phyloP scores from a whole-genome alignment of 2,329 filamentous ascomycete species.

The Neopestalotiopsis clavispora region DNA sequence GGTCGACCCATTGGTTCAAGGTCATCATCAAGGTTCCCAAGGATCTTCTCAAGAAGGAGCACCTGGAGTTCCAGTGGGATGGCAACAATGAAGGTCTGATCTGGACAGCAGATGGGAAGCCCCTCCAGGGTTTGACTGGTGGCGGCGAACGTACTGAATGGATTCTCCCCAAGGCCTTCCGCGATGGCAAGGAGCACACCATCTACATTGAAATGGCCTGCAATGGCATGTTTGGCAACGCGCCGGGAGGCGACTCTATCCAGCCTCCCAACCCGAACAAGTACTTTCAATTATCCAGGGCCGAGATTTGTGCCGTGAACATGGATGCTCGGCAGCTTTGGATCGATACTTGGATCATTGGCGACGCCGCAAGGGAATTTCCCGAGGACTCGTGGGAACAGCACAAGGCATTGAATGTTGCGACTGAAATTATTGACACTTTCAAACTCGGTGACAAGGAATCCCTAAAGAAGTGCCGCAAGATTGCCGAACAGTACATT shows the following conservation, averaged over 20 bases:
- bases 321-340: slow-evolving; percentile 80
- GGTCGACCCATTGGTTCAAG: slow-evolving; percentile 98
- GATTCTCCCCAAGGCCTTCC: slow-evolving; percentile 81
- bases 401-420: slow-evolving; percentile 82
- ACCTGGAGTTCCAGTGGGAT: slow-evolving; percentile 97
- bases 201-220: slow-evolving; percentile 99
- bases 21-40: slow-evolving; percentile 78
- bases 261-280: slow-evolving; percentile 87
- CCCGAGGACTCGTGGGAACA: slow-evolving; percentile 86
- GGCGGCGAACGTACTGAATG: slow-evolving; percentile 89
- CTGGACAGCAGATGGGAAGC: slow-evolving; percentile 88
- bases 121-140: slow-evolving; percentile 89
- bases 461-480: slow-evolving; percentile 78
- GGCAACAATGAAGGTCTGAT: slow-evolving; percentile 92
- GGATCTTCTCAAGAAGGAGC: slow-evolving; percentile 74
- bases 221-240: slow-evolving; percentile 98
- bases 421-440: slow-evolving; percentile 86
- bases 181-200: slow-evolving; percentile 83
- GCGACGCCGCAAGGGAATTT: slow-evolving; percentile 90
- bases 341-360: slow-evolving; percentile 96
- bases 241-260: slow-evolving; percentile 81
- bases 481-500: slow-evolving; percentile 83
- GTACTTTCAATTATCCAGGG: slow-evolving; percentile 76
- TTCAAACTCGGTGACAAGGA: slow-evolving; percentile 83
- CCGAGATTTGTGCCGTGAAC: slow-evolving; percentile 89